Evolutionary conservation across 2,329 filamentous ascomycete genomes (phyloP).

Genomic region (Exophiala sp.): DNA sequence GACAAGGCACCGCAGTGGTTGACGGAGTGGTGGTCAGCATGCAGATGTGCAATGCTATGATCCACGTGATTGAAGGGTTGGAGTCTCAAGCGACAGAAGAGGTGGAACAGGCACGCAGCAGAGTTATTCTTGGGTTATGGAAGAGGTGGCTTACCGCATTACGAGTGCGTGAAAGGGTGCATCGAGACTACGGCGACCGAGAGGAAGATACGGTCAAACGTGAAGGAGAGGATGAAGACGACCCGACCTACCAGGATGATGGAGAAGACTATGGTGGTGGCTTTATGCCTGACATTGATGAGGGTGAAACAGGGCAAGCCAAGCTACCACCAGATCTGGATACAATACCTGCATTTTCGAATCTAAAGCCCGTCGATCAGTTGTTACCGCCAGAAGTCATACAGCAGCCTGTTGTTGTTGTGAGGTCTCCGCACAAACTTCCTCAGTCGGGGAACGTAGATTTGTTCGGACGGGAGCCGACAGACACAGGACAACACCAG

Average conservation of each 20-base stretch:
- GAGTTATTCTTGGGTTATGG: constrained; percentile 51
- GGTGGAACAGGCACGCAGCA: constrained; percentile 51
- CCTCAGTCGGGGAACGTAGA: not conserved
- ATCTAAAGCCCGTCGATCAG: constrained; percentile 9
- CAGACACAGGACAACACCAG: not conserved
- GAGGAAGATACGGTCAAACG: constrained; percentile 23
- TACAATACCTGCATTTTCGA: not conserved
- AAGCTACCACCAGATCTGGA: not conserved
- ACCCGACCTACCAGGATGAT: constrained; percentile 30
- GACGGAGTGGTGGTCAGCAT: constrained; percentile 69
- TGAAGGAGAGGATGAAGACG: constrained; percentile 36
- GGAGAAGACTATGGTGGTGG: constrained; percentile 34
- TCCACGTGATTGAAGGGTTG: constrained; percentile 62
- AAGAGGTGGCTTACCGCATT: constrained; percentile 57
- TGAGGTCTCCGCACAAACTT: constrained; percentile 21
- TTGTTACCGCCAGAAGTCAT: constrained; percentile 20
- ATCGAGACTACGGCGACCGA: constrained; percentile 42
- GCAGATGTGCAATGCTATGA: constrained; percentile 66
- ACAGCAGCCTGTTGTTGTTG: constrained; percentile 20
- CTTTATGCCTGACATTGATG: constrained; percentile 35
- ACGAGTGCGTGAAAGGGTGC: constrained; percentile 66
- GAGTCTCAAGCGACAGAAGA: constrained; percentile 59
- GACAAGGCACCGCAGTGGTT: constrained; percentile 77
- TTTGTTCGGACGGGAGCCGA: not conserved
- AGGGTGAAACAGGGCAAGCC: constrained; percentile 1